These are phyloP conservation scores for Thermochaetoides thermophila DNA, from an alignment of 495 filamentous ascomycete species.

Conservation along the genomic window DNA sequence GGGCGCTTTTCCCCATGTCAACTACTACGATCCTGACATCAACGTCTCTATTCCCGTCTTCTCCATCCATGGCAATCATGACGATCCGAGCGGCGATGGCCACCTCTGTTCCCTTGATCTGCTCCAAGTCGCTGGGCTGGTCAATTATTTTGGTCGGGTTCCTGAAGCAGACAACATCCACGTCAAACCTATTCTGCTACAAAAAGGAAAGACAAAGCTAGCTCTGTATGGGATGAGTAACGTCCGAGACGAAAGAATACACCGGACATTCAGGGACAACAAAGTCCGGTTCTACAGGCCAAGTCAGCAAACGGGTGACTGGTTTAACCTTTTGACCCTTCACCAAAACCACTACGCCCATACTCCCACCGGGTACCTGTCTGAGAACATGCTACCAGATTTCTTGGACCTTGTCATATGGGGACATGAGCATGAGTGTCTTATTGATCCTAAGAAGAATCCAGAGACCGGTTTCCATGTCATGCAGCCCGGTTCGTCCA, in stretches of 20 bases:
- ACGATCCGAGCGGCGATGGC: conserved; percentile 89
- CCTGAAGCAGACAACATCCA: conserved; percentile 85
- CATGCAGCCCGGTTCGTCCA: conserved; percentile 93
- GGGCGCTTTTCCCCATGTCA: conserved; percentile 76
- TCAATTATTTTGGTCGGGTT: conserved; percentile 92
- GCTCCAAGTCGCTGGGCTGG: conserved; percentile 73
- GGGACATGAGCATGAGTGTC: conserved; percentile 96
- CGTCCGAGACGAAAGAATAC: conserved; percentile 86
- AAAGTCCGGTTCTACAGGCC: conserved; percentile 90
- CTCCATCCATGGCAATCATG: conserved; percentile 97
- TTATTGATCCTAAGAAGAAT: conserved; percentile 70
- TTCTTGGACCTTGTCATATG: conserved; percentile 88
- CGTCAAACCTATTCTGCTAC: conserved; percentile 78
- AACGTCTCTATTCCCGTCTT: conserved; percentile 97
- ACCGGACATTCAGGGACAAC: conserved; percentile 81
- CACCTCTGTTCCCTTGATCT: conserved; percentile 81
- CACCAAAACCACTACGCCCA: conserved; percentile 95
- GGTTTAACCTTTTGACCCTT: conserved; percentile 92
- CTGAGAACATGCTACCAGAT: conserved; percentile 84
- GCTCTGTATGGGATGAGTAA: conserved; percentile 95
- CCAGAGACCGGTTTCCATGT: conserved; percentile 83
- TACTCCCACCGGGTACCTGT: conserved; percentile 77
- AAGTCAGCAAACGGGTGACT: conserved; percentile 66
- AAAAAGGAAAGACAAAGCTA: conserved; percentile 88
- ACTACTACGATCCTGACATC: conserved; percentile 95